Base-by-base conservation (phyloP, 2,329 filamentous ascomycete genomes). In the Torrubiella hemipterigena region DNA sequence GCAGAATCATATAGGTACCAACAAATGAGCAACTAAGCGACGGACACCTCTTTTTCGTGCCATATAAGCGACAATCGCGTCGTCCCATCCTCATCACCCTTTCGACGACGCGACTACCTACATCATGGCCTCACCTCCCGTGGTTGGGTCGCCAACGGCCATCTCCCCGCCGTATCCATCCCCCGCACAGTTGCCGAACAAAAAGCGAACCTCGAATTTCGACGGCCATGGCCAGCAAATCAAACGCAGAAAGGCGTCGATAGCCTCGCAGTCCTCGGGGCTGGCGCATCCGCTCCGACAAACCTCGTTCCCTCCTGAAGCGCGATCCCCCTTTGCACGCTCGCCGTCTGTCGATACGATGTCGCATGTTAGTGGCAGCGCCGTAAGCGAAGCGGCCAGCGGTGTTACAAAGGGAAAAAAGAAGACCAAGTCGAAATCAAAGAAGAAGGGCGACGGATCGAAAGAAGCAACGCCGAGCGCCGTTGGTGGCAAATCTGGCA, bases 271-370 rank as follows among this genome's bases (percentile, higher is more conserved):
- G 17, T 55, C 65, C 7, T 72, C 71, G 7, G 43, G 48, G 12
- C 69, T 71, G 2, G 62, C 69, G 0, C 80, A 84, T 41, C 80
- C 79, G 2, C 70, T 91, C 2, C 80, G 83, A 23, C 81, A 86
- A 47, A 87, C 84, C 5, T 85, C 81, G 0, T 91, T 86, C 48
- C 80, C 81, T 0, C 81, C 81, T 17, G 77, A 72, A 32, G 55
- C 54, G 20, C 54, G 63, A 15, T 73, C 70, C 3, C 65, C 71
- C 0, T 67, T 67, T 24, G 64, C 64, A 13, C 70, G 78, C 12
- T 82, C 77, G 0, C 79, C 79, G 0, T 81, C 74, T 2, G 61
- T 76, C 30, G 77, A 81, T 35, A 65, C 58, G 7, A 59, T 63
- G 33, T 76, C 69, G 22, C 59, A 74, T 27, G 67, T 77, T 12